Evolutionary conservation across 78 protist species (phyloP).

Genomic region (Planoprotostelium fungivorum): DNA sequence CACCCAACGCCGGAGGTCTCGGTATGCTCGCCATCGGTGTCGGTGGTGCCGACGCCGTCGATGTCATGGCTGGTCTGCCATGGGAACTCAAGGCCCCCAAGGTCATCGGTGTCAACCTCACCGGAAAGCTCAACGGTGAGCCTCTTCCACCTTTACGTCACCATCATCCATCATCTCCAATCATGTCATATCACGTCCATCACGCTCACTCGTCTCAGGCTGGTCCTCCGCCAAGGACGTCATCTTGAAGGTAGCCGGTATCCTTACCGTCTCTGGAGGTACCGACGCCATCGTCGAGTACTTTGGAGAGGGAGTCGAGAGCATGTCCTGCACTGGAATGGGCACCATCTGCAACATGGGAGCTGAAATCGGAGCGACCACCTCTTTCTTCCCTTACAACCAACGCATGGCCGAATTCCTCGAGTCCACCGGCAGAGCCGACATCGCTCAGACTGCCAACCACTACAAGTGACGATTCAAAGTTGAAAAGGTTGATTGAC

Average conservation of each 20-base stretch:
- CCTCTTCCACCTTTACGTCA: too few relatives aligned
- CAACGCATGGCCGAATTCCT: constrained; percentile 80
- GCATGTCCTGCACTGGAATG: constrained; percentile 88
- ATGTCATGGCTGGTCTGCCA: constrained; percentile 91
- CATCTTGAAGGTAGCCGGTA: constrained; percentile 87
- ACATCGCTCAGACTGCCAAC: constrained; percentile 57
- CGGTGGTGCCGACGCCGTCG: constrained; percentile 98
- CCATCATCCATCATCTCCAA: too few relatives aligned
- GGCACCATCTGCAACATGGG: constrained; percentile 97
- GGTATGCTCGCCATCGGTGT: constrained; percentile 87
- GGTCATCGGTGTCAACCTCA: constrained; percentile 91
- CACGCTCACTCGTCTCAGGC: too few relatives aligned
- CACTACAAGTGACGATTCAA: neutral
- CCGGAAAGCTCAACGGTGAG: constrained; percentile 74
- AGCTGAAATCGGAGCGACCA: constrained; percentile 96
- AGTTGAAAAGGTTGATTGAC: neutral
- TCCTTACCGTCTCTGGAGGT: constrained; percentile 87
- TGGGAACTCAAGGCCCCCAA: constrained; percentile 95
- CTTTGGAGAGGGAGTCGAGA: constrained; percentile 88
- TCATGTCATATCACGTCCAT: too few relatives aligned
- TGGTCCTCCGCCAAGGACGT: constrained; percentile 92
- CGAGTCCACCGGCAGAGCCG: constrained; percentile 76
- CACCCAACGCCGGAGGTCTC: constrained; percentile 91
- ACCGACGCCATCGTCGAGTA: constrained; percentile 91
- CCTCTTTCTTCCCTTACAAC: constrained; percentile 94